Conservation (phyloP, 2,329 filamentous ascomycete species). For the Alternaria longipes region DNA sequence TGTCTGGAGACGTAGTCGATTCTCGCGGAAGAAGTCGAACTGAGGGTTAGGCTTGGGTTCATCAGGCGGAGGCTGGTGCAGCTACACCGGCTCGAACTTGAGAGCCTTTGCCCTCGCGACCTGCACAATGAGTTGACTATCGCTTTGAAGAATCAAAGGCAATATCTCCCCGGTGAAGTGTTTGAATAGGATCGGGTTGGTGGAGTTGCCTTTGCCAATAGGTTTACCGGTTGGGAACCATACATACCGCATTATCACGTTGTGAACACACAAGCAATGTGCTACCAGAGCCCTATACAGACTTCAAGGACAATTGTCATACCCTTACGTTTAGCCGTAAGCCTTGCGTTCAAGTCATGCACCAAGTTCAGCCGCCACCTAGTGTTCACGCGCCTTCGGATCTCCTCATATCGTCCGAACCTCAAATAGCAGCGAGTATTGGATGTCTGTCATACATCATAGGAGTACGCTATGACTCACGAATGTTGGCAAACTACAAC, state of each 20-base stretch:
- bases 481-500: neutral
- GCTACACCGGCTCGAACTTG: neutral
- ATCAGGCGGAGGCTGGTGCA: neutral
- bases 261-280: neutral
- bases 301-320: neutral
- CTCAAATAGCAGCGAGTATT: neutral
- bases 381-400: constrained; percentile 11
- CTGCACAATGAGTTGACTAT: neutral
- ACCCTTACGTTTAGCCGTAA: neutral
- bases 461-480: neutral
- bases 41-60: neutral
- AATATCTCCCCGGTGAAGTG: neutral
- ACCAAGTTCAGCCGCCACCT: neutral
- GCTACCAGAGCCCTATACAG: neutral
- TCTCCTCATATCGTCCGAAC: constrained; percentile 18
- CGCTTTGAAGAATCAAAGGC: neutral
- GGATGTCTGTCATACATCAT: neutral
- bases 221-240: neutral
- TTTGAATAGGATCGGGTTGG: neutral
- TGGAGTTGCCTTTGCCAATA: neutral
- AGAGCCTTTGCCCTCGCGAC: neutral
- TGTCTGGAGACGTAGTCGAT: neutral
- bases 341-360: neutral
- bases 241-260: neutral
- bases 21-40: neutral